Percentiles rank a stretch among this genome's conserved stretches.
phyloP scores from a whole-genome alignment of 2,329 filamentous ascomycete species.

The Pseudonectria foliicola region DNA sequence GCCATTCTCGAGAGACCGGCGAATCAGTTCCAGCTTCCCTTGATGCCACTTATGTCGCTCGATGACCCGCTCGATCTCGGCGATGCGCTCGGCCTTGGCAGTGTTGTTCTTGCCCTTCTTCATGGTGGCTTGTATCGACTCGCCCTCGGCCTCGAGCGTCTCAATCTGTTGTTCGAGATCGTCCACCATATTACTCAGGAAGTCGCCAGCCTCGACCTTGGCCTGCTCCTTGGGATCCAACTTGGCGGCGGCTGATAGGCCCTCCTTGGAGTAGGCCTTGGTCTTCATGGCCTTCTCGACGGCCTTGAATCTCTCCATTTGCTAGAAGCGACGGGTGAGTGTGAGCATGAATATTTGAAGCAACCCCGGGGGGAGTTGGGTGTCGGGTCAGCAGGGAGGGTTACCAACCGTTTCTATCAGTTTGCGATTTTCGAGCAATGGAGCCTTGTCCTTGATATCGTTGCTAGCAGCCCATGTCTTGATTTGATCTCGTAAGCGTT shows the following conservation, averaged over 20 bases:
- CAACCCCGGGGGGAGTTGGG: too few relatives aligned
- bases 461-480: conserved; percentile 98
- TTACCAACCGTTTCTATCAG: conserved; percentile 87
- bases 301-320: conserved; percentile 99
- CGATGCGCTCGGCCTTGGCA: conserved; percentile 77
- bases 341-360: conserved; percentile 1
- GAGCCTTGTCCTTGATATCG: conserved; percentile 99
- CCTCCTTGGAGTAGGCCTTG: conserved; percentile 98
- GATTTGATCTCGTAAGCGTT: conserved; percentile 94
- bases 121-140: conserved; percentile 76
- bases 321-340: conserved; percentile 42
- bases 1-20: conserved; percentile 86
- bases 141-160: conserved; percentile 80
- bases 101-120: conserved; percentile 92
- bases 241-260: conserved; percentile 82
- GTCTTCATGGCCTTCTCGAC: conserved; percentile 99
- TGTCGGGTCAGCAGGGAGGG: too few relatives aligned
- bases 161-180: conserved; percentile 93
- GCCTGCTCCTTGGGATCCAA: conserved; percentile 97
- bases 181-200: conserved; percentile 80
- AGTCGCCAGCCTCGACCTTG: conserved; percentile 81
- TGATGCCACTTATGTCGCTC: conserved; percentile 98
- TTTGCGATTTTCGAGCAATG: conserved; percentile 86
- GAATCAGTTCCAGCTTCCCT: conserved; percentile 81
- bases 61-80: conserved; percentile 74